Base-by-base conservation (phyloP, 108 stramenopile species). In the Pseudonitzschia pungens region DNA sequence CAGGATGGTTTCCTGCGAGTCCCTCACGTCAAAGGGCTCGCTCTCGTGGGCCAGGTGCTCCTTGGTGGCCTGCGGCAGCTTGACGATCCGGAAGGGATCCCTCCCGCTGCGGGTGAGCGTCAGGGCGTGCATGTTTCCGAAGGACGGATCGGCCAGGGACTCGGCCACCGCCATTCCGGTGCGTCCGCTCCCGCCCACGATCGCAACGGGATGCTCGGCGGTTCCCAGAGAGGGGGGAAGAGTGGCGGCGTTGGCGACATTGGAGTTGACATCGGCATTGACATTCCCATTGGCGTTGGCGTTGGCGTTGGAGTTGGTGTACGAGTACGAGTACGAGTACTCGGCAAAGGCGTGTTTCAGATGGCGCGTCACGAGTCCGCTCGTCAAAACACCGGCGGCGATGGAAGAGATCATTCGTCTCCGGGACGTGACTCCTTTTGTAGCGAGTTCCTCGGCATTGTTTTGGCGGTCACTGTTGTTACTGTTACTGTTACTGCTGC, bases 121-220 rank as follows among this genome's bases (percentile, higher is more conserved):
- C 2, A 71, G 45, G 4, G 51, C 52, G 41, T 69, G 51, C 29
- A 76, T 65, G 31, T 79, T 81, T 18, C 60, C 60, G 40, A 40
- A 62, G 22, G n/a, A 18, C 31, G 75, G 78, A 48, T 78, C 54
- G 21, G 79, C 65, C 53, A 70, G 70, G 0, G 78, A 71, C 43
- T 71, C 72, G 5, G 82, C 84, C 24, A 75, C 79, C 10, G 78
- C 51, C 14, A 75, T 71, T 6, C 84, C 84, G 15, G 84, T 85
- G 10, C 81, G 41, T 6, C 84, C 84, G 65, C 63, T 74, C 15
- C 78, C 84, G 5, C 84, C 84, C 26, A 85, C 16, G 28, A 85
- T 70, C 11, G 78, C 84, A 12, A 85, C 70, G 0, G 84, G 80
- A 7, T 59, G 56, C 7, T 71, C 70, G 41, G 58, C 12, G 57